Evolutionary conservation across 225 moss, liverwort and hornwort genomes (phyloP).

Genomic region (Neckera pumila): DNA sequence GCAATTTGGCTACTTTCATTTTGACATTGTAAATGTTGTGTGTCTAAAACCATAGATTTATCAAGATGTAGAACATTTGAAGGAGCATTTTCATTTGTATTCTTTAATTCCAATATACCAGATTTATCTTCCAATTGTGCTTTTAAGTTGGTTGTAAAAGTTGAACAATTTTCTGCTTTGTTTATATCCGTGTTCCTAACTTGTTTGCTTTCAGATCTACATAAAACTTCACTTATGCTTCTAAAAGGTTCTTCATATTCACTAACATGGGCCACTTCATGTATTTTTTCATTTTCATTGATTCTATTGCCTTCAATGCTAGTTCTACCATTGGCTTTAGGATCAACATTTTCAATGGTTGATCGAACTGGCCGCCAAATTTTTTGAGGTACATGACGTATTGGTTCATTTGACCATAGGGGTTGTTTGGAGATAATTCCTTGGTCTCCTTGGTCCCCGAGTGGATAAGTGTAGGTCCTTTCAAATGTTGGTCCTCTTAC

Average conservation of each 20-base stretch:
- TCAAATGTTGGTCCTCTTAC: neutral
- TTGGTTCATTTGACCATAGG: conserved; percentile 22
- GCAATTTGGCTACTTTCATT: neutral
- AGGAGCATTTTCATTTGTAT: neutral
- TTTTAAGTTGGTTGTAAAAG: neutral
- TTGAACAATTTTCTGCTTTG: neutral
- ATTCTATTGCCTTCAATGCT: neutral
- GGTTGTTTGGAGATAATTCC: conserved; percentile 18
- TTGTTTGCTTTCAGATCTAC: neutral
- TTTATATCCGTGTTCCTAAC: neutral
- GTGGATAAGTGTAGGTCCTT: neutral
- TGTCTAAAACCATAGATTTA: neutral
- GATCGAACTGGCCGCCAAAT: conserved; percentile 50
- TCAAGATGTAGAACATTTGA: neutral
- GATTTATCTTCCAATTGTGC: neutral
- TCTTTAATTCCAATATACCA: neutral
- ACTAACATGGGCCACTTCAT: fast-evolving
- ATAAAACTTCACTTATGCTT: neutral
- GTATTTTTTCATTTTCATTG: neutral
- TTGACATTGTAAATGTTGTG: neutral
- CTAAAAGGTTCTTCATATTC: neutral
- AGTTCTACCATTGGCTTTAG: neutral
- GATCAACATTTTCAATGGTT: neutral
- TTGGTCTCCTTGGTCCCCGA: conserved; percentile 25
- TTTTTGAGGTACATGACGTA: conserved; percentile 44